Percentiles rank a stretch among this genome's conserved stretches.
phyloP scores from a whole-genome alignment of 2,329 filamentous ascomycete species.

The Alternaria solani region DNA sequence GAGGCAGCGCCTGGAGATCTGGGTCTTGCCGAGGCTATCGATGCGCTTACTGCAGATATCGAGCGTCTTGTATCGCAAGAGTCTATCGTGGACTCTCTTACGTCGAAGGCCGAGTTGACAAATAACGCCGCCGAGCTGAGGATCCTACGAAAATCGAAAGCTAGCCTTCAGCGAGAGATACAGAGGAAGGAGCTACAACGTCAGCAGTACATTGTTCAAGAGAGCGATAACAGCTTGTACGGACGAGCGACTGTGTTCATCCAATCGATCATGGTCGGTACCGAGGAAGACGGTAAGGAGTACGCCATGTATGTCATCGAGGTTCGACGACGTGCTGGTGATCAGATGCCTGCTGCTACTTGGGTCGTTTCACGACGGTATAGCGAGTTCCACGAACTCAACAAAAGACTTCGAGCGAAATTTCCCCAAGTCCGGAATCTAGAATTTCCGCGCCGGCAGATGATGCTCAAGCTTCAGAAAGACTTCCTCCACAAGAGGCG shows the following conservation, averaged over 20 bases:
- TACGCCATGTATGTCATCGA: constrained; percentile 94
- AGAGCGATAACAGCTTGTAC: constrained; percentile 96
- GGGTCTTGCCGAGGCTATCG: constrained; percentile 90
- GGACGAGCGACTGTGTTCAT: constrained; percentile 90
- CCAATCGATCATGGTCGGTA: constrained; percentile 90
- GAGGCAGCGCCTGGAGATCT: constrained; percentile 95
- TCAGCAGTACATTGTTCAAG: constrained; percentile 96
- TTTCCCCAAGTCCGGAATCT: constrained; percentile 89
- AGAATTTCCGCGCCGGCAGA: constrained; percentile 88
- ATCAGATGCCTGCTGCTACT: constrained; percentile 94
- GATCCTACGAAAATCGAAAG: constrained; percentile 91
- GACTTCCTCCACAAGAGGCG: constrained; percentile 94
- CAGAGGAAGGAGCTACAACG: constrained; percentile 92
- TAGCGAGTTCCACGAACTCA: constrained; percentile 95
- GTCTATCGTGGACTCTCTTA: constrained; percentile 88
- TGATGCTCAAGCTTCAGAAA: constrained; percentile 95
- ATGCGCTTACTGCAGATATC: constrained; percentile 86
- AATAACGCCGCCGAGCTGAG: constrained; percentile 95
- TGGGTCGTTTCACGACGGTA: constrained; percentile 95
- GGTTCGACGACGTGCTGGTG: constrained; percentile 86
- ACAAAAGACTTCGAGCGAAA: constrained; percentile 83
- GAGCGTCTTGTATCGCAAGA: constrained; percentile 88
- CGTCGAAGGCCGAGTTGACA: constrained; percentile 92
- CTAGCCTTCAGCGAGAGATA: constrained; percentile 91
- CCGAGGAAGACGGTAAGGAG: constrained; percentile 90